Conservation (phyloP, 345 rosid species). For the Odontarrhena argentea region DNA sequence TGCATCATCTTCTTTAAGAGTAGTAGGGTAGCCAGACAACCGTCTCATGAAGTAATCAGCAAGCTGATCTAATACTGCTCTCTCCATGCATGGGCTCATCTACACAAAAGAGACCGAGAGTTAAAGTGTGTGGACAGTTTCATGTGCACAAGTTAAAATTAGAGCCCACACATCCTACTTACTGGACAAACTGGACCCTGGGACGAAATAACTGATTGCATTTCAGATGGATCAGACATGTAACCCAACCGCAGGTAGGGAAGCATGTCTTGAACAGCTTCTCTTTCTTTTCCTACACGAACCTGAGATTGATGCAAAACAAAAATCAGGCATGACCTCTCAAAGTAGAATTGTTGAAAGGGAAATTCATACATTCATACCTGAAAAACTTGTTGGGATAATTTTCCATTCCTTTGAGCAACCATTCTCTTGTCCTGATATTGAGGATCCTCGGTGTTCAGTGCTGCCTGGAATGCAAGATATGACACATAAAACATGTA, state of each 20-base stretch:
- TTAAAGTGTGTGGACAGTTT: constrained; percentile 15
- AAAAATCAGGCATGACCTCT: constrained; percentile 32
- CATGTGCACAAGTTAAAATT: constrained; percentile 2
- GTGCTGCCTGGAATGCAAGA: constrained; percentile 64
- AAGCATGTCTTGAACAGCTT: constrained; percentile 81
- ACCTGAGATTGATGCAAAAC: constrained; percentile 49
- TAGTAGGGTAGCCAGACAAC: constrained; percentile 81
- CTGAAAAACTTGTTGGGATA: constrained; percentile 73
- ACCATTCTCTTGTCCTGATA: constrained; percentile 95
- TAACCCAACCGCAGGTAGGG: constrained; percentile 89
- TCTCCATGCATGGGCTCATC: constrained; percentile 96
- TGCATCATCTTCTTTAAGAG: constrained; percentile 72
- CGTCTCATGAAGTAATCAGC: constrained; percentile 71
- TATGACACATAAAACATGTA: constrained; percentile 29
- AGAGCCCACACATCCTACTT: constrained; percentile 41
- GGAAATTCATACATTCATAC: constrained; percentile 43
- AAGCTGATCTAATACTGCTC: constrained; percentile 88
- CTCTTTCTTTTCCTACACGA: constrained; percentile 81
- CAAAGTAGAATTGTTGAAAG: constrained; percentile 14
- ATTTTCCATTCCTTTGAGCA: constrained; percentile 92
- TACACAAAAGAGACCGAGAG: constrained; percentile 36
- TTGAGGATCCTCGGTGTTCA: constrained; percentile 93
- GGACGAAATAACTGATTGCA: constrained; percentile 92
- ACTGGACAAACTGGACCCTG: constrained; percentile 95
- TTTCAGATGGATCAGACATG: constrained; percentile 87